Evolutionary conservation across 139 green algal genomes (phyloP), one percentile per base, ranked within the genome.

Genomic region (Chlorella sorokiniana): DNA sequence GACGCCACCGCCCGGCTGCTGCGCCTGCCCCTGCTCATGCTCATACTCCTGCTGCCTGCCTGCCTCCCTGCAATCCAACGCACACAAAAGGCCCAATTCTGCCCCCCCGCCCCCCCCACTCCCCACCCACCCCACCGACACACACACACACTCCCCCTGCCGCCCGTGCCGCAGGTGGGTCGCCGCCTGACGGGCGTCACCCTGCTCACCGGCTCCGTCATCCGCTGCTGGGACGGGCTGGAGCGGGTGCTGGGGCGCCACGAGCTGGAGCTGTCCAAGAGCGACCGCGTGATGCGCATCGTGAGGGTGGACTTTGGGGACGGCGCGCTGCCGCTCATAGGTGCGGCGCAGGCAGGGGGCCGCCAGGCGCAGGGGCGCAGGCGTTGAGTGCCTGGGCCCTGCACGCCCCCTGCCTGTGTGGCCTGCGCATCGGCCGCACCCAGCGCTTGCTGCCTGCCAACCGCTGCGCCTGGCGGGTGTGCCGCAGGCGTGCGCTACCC

Each of bases 211-310:
- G 92, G 93, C 40, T 59, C 20, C 11, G 87, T 96, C 38, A 92
- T 97, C 62, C 87, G 93, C 42, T 88, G 95, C 72, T 97, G 93
- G 93, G 92, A 90, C n/a, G 31, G 85, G 27, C 88, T 97, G 67
- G 93, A 97, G 86, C 69, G 69, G 35, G 88, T 95, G 56, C 89
- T 97, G 67, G 56, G 71, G 20, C 68, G 78, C 22, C 83, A 94
- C 51, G 87, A 94, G 77, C 31, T 67, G 67, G 82, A 89, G 70
- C 85, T 97, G 69, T 85, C 63, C 44, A 88, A 87, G 35, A 69
- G 76, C 41, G 93, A 97, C 74, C 86, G 92, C 11, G 86, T 76
- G 11, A 91, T 97, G 89, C 82, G 93, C 37, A 88, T 95, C 29
- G 89, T 97, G 63, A 72, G 93, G 27, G 82, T 91, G 9, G 83